These are phyloP conservation scores for Xylariales sp. DNA, from an alignment of 2,329 filamentous ascomycete genomes.

Conservation along the genomic window DNA sequence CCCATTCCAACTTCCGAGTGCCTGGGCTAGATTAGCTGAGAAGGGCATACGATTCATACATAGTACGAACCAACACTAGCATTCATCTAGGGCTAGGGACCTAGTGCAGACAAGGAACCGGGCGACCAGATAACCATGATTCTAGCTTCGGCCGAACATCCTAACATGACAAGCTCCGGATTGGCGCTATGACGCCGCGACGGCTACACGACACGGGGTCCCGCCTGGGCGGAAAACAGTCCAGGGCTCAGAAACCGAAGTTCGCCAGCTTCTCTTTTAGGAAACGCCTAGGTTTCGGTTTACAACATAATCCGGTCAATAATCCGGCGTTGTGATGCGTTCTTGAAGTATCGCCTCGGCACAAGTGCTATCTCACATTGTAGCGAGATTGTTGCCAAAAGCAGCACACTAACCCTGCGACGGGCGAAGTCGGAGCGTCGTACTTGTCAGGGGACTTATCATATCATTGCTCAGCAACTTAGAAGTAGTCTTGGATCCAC, in stretches of 20 bases:
- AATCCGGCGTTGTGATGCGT: not conserved
- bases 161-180: too few species aligned
- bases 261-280: not conserved
- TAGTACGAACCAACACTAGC: too few species aligned
- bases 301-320: not conserved
- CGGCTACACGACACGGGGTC: not conserved
- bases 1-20: too few species aligned
- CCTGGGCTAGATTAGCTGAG: too few species aligned
- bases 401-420: not conserved
- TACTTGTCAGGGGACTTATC: conserved; percentile 13
- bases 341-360: conserved; percentile 1
- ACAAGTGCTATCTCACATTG: not conserved
- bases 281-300: not conserved
- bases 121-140: too few species aligned
- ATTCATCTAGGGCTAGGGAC: too few species aligned
- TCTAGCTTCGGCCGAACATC: too few species aligned
- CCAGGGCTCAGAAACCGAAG: not conserved
- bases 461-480: not conserved
- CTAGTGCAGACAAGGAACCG: too few species aligned
- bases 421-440: not conserved
- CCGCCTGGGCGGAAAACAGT: not conserved
- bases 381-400: conserved; percentile 16
- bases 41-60: too few species aligned
- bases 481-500: not conserved
- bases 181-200: too few species aligned